These are phyloP conservation scores for Linnemannia zychae DNA, from an alignment of 192 early-diverging fungal species.

Conservation along the genomic window DNA sequence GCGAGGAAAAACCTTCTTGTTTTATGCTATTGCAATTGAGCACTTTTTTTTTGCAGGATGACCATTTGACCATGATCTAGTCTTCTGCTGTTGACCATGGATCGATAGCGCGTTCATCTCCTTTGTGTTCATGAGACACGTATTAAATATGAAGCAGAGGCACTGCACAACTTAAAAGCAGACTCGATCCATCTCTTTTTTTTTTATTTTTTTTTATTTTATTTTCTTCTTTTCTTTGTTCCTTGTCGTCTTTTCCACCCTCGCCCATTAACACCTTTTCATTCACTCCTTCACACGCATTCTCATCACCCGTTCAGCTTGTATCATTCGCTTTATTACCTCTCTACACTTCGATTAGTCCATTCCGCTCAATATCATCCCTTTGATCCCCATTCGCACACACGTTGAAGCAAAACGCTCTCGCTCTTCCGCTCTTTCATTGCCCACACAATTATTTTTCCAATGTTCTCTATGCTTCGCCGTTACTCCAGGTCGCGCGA, in stretches of 20 bases:
- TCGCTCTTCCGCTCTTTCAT: neutral
- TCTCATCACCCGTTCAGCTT: neutral
- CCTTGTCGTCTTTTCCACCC: no score
- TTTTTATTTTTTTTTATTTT: neutral
- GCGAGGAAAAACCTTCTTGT: neutral
- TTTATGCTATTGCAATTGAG: neutral
- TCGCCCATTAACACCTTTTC: neutral
- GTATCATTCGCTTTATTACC: neutral
- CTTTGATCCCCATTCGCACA: neutral
- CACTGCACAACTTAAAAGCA: neutral
- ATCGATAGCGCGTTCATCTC: no score
- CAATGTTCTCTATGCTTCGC: neutral
- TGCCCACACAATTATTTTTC: neutral
- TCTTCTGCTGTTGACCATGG: neutral
- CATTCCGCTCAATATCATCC: neutral
- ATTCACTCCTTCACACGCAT: neutral
- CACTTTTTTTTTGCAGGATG: neutral
- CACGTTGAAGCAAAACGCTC: no score
- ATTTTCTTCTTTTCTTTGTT: neutral
- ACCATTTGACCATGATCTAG: neutral
- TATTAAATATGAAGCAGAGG: neutral
- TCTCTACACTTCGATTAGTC: neutral
- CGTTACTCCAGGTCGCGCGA: slow-evolving; percentile 3
- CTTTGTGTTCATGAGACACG: no score
- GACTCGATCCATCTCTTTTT: neutral